Conservation (phyloP, 1,284 basidiomycete genomes). For the Inonotus obliquus region DNA sequence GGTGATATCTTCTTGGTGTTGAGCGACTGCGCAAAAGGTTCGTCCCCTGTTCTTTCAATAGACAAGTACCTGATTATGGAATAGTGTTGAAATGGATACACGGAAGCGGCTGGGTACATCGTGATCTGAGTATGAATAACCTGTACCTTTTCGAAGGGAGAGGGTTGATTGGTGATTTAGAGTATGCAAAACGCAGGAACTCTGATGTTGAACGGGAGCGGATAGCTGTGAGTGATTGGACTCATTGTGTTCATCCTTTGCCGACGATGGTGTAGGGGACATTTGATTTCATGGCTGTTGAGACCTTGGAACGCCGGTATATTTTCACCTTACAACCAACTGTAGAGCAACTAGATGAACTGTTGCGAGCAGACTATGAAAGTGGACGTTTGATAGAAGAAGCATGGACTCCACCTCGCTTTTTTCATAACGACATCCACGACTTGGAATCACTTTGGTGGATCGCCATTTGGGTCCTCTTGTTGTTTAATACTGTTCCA, state of each 20-base stretch:
- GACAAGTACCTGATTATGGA: background rate
- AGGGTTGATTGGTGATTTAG: slow-evolving; percentile 1
- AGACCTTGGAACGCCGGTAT: background rate
- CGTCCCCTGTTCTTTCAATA: background rate
- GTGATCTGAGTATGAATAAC: no score
- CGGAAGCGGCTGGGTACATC: no score
- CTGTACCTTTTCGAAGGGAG: background rate
- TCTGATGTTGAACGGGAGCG: no score
- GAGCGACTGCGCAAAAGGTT: background rate
- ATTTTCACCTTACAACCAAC: background rate
- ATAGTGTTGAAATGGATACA: background rate
- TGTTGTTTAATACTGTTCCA: no score
- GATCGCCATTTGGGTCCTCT: no score
- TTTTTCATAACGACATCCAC: background rate
- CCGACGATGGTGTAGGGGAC: no score
- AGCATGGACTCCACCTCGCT: background rate
- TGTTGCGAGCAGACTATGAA: no score
- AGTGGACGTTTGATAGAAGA: background rate
- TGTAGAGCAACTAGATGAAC: no score
- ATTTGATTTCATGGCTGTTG: no score
- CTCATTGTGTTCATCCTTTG: no score
- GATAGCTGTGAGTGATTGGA: no score
- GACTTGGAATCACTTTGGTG: no score
- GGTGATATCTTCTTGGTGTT: slow-evolving; percentile 8
- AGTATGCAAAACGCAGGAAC: background rate